Evolutionary conservation across 352 stramenopile species (phyloP).

Genomic region (Peronosclerospora sorghi): DNA sequence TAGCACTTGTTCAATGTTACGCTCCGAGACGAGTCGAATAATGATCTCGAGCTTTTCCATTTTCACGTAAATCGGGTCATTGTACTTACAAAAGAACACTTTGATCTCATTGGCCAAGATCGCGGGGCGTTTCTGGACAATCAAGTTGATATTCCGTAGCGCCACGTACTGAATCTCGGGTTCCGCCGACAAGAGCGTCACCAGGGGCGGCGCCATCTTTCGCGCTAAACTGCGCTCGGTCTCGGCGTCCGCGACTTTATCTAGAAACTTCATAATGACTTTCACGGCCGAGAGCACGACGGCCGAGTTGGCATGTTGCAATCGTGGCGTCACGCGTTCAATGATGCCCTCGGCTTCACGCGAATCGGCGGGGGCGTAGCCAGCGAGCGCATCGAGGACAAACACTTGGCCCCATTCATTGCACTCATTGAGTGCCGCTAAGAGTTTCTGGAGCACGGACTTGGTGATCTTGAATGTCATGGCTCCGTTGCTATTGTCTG

Average conservation of each 20-base stretch:
- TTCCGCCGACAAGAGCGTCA: slow-evolving; percentile 96
- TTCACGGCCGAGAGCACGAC: slow-evolving; percentile 98
- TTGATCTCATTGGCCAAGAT: slow-evolving; percentile 95
- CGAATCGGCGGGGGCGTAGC: slow-evolving; percentile 91
- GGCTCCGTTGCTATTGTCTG: slow-evolving; percentile 85
- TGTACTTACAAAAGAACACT: slow-evolving; percentile 99
- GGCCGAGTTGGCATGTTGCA: slow-evolving; percentile 97
- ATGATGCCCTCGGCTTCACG: slow-evolving; percentile 98
- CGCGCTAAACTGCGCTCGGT: slow-evolving; percentile 82
- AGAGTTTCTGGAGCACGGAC: slow-evolving; percentile 95
- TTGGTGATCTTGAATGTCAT: slow-evolving; percentile 91
- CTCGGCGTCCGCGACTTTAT: slow-evolving; percentile 92
- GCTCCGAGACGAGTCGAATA: slow-evolving; percentile 95
- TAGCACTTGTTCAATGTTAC: slow-evolving; percentile 98
- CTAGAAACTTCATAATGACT: slow-evolving; percentile 92
- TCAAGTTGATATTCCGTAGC: slow-evolving; percentile 98
- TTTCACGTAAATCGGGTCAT: slow-evolving; percentile 94
- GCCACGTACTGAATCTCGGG: slow-evolving; percentile 99
- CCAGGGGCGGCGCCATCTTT: slow-evolving; percentile 97
- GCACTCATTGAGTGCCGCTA: slow-evolving; percentile 98
- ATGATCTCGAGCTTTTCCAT: slow-evolving; percentile 99
- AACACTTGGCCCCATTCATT: slow-evolving; percentile 99
- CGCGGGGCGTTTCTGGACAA: slow-evolving; percentile 95
- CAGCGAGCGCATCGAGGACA: slow-evolving; percentile 93
- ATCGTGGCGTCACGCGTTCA: slow-evolving; percentile 94